Conservation (phyloP, 2,329 filamentous ascomycete species). For the Nemania serpens region DNA sequence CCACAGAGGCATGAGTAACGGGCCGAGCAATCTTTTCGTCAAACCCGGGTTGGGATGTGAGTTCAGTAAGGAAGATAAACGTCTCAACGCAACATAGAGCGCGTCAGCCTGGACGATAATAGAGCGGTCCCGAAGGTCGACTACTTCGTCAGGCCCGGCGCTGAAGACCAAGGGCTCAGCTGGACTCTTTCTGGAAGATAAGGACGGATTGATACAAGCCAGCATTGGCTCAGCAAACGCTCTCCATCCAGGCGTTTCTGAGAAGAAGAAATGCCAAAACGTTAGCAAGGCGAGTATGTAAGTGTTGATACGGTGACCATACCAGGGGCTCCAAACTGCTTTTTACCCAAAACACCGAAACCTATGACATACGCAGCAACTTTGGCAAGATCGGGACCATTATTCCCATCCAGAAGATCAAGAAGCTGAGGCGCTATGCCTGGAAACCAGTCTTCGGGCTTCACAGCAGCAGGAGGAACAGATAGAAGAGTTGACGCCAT, state of each 20-base stretch:
- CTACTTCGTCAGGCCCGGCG: slow-evolving; percentile 44
- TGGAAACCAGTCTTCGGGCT: slow-evolving; percentile 62
- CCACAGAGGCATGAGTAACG: slow-evolving; percentile 67
- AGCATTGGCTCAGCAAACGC: slow-evolving; percentile 65
- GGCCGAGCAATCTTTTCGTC: slow-evolving; percentile 63
- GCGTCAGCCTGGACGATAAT: slow-evolving; percentile 53
- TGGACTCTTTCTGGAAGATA: slow-evolving; percentile 36
- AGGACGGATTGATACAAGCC: slow-evolving; percentile 51
- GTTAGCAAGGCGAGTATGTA: slow-evolving; percentile 3
- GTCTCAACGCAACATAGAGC: slow-evolving; percentile 56
- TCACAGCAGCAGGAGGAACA: slow-evolving; percentile 59
- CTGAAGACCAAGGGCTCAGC: slow-evolving; percentile 33
- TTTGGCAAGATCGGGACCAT: slow-evolving; percentile 61
- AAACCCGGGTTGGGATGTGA: slow-evolving; percentile 71
- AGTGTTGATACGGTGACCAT: slow-evolving; percentile 30
- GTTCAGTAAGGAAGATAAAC: slow-evolving; percentile 60
- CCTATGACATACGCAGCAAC: slow-evolving; percentile 66
- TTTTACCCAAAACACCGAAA: slow-evolving; percentile 69
- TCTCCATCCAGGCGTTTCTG: slow-evolving; percentile 64
- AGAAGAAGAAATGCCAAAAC: not conserved
- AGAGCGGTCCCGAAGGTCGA: slow-evolving; percentile 51
- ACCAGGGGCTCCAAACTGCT: slow-evolving; percentile 66
- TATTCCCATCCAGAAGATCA: slow-evolving; percentile 62
- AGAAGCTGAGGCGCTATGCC: slow-evolving; percentile 66
- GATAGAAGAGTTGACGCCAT: slow-evolving; percentile 67